Evolutionary conservation across 345 rosid species (phyloP).

Genomic region (Eucalyptus pauciflora): DNA sequence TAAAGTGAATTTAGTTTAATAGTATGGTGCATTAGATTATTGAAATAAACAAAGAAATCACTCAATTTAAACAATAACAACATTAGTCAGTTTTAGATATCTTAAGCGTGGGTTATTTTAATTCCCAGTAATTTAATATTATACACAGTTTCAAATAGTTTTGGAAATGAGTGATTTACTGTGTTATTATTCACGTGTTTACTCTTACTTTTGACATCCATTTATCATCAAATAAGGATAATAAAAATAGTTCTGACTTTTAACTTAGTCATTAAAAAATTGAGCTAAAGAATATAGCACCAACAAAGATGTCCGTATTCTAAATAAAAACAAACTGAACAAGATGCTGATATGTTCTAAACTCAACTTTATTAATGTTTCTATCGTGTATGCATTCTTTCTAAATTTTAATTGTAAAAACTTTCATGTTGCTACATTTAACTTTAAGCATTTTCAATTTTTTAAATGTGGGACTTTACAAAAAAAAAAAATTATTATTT

Average conservation of each 20-base stretch:
- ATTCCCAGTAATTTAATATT: neutral
- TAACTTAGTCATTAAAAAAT: too few relatives aligned
- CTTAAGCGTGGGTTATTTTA: neutral
- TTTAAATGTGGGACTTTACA: neutral
- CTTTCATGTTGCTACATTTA: neutral
- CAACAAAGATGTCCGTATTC: neutral
- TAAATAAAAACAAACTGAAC: too few relatives aligned
- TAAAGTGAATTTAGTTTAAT: too few relatives aligned
- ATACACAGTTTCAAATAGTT: neutral
- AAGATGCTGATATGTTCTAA: too few relatives aligned
- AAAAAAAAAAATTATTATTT: fast-evolving
- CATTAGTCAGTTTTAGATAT: neutral
- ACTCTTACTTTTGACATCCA: neutral
- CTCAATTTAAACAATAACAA: neutral
- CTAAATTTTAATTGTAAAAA: neutral
- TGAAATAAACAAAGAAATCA: neutral
- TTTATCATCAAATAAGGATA: too few relatives aligned
- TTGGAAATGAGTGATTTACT: neutral
- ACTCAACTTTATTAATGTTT: too few relatives aligned
- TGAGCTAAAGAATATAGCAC: neutral
- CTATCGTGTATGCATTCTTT: neutral
- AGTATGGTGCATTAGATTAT: neutral
- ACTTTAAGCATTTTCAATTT: neutral
- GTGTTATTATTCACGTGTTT: neutral
- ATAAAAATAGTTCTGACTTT: too few relatives aligned